phyloP scores from a whole-genome alignment of 345 rosid genomes.

The Gossypium thurberi region DNA sequence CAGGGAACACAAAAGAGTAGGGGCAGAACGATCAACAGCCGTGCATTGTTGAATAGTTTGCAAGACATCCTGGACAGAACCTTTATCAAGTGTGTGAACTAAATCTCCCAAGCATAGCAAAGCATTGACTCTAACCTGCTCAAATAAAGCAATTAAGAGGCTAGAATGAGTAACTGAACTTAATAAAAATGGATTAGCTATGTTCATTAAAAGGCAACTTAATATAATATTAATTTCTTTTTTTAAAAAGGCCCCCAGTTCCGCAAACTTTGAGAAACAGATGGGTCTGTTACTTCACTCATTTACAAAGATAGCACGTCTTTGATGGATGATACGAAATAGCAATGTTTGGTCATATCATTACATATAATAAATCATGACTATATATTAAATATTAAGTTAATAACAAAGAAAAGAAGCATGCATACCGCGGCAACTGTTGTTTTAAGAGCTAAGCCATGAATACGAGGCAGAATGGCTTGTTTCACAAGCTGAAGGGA shows the following conservation, averaged over 20 bases:
- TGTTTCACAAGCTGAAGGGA: constrained; percentile 73
- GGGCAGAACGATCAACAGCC: constrained; percentile 88
- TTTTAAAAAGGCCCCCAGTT: too few relatives aligned
- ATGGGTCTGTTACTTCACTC: too few relatives aligned
- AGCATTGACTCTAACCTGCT: constrained; percentile 91
- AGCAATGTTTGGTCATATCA: neutral
- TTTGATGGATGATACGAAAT: too few relatives aligned
- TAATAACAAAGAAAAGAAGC: neutral
- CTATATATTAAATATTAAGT: neutral
- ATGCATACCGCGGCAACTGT: constrained; percentile 90
- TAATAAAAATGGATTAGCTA: neutral
- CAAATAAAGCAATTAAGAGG: constrained; percentile 9
- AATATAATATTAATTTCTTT: too few relatives aligned
- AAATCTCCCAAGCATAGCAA: constrained; percentile 83
- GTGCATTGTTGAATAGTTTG: constrained; percentile 90
- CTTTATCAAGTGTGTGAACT: constrained; percentile 64
- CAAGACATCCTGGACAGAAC: constrained; percentile 61
- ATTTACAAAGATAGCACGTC: too few relatives aligned
- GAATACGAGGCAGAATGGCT: constrained; percentile 91
- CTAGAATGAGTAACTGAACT: constrained; percentile 4
- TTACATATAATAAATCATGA: neutral
- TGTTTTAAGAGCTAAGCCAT: constrained; percentile 91
- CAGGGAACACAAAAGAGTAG: constrained; percentile 95
- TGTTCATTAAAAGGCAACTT: too few relatives aligned
- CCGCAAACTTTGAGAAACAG: too few relatives aligned